phyloP scores from a whole-genome alignment of 1,139 yeast genomes.

The Debaryomyces coudertii region DNA sequence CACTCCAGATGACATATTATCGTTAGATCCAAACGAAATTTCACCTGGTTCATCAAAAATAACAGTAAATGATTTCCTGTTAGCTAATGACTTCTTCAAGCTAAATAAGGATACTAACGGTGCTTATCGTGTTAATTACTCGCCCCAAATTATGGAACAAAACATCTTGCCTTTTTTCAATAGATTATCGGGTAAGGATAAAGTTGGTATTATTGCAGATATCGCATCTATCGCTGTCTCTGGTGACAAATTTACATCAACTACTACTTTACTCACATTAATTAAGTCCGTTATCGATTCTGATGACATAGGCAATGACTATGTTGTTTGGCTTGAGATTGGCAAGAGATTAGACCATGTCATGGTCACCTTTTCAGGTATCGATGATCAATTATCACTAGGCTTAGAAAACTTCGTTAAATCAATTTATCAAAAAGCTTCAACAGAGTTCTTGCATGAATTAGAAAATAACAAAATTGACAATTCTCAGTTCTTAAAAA shows the following conservation, averaged over 20 bases:
- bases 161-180: constrained; percentile 48
- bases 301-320: constrained; percentile 50
- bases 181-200: constrained; percentile 57
- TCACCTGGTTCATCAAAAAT: constrained; percentile 27
- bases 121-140: constrained; percentile 69
- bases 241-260: constrained; percentile 55
- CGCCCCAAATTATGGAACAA: constrained; percentile 47
- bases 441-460: constrained; percentile 33
- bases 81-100: constrained; percentile 46
- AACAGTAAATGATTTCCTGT: constrained; percentile 28
- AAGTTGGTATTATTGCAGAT: constrained; percentile 70
- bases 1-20: constrained; percentile 5
- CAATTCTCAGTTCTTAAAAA: constrained; percentile 46
- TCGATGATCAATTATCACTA: constrained; percentile 36
- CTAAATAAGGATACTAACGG: constrained; percentile 66
- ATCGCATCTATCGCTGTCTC: constrained; percentile 61
- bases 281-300: constrained; percentile 42
- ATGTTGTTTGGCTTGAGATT: constrained; percentile 70
- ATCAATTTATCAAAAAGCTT: constrained; percentile 44
- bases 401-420: constrained; percentile 45
- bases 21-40: constrained; percentile 12
- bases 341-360: constrained; percentile 47
- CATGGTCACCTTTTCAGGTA: constrained; percentile 51
- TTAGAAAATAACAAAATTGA: constrained; percentile 37
- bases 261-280: constrained; percentile 49